These are phyloP conservation scores for Ampelomyces quisqualis DNA, from an alignment of 2,329 filamentous ascomycete genomes.

Conservation along the genomic window DNA sequence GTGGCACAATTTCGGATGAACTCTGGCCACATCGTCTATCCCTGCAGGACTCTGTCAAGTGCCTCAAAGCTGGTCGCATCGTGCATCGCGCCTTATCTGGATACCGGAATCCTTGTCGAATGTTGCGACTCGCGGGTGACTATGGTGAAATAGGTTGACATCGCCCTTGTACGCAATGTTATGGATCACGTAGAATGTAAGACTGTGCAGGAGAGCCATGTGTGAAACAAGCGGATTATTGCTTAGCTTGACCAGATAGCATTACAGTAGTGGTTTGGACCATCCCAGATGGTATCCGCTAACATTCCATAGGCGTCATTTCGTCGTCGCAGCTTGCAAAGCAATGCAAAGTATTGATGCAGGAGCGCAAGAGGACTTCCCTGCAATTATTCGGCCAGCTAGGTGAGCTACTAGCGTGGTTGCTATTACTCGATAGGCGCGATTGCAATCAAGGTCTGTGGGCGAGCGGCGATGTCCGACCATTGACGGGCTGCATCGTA, in stretches of 20 bases:
- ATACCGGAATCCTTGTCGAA: background rate
- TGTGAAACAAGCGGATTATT: conserved; percentile 12
- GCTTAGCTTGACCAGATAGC: conserved; percentile 9
- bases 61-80: background rate
- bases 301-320: conserved; percentile 18
- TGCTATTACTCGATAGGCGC: background rate
- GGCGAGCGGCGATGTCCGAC: no score
- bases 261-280: conserved; percentile 11
- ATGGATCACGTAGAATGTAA: conserved; percentile 8
- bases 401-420: background rate
- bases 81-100: background rate
- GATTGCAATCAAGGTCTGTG: background rate
- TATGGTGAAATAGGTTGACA: no score
- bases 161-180: conserved; percentile 7
- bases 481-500: no score
- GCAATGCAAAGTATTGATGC: conserved; percentile 24
- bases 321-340: conserved; percentile 18
- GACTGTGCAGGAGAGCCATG: conserved; percentile 20
- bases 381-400: background rate
- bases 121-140: no score
- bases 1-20: conserved; percentile 3
- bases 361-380: conserved; percentile 14
- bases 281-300: conserved; percentile 18
- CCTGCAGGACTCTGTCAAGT: conserved; percentile 1
- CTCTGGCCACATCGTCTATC: background rate